phyloP scores from a whole-genome alignment of 108 stramenopile genomes.

The Nannochloropsis oceanica region DNA sequence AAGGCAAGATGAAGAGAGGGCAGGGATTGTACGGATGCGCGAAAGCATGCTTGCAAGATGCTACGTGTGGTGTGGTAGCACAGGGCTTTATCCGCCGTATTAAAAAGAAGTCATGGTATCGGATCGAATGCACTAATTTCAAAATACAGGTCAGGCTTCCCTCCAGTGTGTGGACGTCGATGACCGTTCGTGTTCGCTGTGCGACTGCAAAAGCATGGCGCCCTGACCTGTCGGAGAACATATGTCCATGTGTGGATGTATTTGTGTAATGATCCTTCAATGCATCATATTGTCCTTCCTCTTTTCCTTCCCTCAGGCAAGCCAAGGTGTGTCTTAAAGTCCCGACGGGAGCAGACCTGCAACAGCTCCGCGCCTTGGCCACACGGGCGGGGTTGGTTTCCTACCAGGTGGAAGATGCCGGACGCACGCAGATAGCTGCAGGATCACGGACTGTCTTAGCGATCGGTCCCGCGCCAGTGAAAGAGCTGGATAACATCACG shows the following conservation, averaged over 20 bases:
- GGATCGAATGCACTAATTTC: no score
- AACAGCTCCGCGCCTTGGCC: not conserved
- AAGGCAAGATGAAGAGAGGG: not conserved
- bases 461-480: constrained; percentile 35
- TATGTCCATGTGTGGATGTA: no score
- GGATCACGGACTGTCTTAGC: constrained; percentile 37
- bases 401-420: constrained; percentile 24
- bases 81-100: no score
- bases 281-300: not conserved
- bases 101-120: no score
- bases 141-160: no score
- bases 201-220: no score
- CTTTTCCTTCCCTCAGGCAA: not conserved
- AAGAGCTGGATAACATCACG: constrained; percentile 27
- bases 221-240: no score
- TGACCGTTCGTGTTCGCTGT: no score
- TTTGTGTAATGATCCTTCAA: no score
- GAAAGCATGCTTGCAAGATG: no score
- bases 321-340: not conserved
- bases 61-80: no score
- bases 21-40: not conserved
- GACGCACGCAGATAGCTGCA: constrained; percentile 36
- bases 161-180: no score
- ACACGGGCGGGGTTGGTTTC: not conserved
- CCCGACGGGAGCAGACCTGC: not conserved